These are phyloP conservation scores for Stenocarpella maydis DNA, from an alignment of 2,329 filamentous ascomycete species.

Conservation along the genomic window DNA sequence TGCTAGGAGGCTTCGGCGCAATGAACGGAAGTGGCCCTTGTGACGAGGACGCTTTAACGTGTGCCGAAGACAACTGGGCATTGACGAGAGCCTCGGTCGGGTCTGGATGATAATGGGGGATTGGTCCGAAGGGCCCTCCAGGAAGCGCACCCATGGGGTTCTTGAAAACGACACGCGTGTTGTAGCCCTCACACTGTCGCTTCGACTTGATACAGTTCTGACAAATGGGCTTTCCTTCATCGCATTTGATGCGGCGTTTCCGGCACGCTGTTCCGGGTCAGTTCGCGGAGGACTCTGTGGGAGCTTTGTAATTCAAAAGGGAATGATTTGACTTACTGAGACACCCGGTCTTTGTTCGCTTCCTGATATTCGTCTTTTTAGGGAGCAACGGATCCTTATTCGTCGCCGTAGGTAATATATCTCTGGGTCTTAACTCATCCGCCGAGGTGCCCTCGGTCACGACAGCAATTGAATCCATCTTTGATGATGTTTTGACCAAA, in stretches of 20 bases:
- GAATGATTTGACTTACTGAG: constrained; percentile 71
- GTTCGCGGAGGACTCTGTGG: constrained; percentile 24
- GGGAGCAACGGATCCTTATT: constrained; percentile 52
- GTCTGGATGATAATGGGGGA: constrained; percentile 53
- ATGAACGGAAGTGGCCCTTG: constrained; percentile 53
- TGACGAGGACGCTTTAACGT: constrained; percentile 49
- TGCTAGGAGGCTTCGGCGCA: constrained; percentile 58
- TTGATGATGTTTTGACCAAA: neutral
- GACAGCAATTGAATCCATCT: constrained; percentile 22
- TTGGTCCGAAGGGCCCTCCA: constrained; percentile 54
- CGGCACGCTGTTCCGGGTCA: constrained; percentile 73
- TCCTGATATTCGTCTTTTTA: constrained; percentile 62
- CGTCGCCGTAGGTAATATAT: constrained; percentile 45
- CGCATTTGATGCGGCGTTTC: constrained; percentile 95
- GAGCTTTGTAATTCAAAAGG: neutral
- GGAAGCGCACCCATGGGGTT: constrained; percentile 70
- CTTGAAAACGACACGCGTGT: constrained; percentile 82
- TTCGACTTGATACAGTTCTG: constrained; percentile 89
- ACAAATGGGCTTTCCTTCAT: constrained; percentile 84
- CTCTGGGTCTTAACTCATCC: constrained; percentile 42
- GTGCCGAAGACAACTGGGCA: constrained; percentile 51
- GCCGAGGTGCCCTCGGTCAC: constrained; percentile 35
- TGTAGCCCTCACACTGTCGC: constrained; percentile 84
- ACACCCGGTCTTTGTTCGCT: constrained; percentile 91
- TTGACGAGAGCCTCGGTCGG: constrained; percentile 56